Evolutionary conservation across 306 rosid species (phyloP).

Genomic region (Comarum palustre): DNA sequence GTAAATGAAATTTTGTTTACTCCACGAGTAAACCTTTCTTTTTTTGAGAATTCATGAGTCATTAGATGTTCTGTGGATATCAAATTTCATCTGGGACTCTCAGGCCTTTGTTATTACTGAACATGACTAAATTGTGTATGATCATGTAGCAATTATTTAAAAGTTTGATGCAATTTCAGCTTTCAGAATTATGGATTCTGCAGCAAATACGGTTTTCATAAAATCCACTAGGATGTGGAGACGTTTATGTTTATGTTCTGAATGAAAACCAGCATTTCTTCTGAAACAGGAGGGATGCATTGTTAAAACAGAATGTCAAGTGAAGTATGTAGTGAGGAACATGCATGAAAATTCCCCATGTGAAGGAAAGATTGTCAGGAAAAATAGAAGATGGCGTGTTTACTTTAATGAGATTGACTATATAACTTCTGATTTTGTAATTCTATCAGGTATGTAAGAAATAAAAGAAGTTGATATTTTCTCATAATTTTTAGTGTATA

Average conservation of each 20-base stretch:
- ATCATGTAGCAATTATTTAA: background rate
- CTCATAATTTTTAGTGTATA: background rate
- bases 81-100: background rate
- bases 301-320: conserved; percentile 25
- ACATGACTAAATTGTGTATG: background rate
- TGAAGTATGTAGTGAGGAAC: conserved; percentile 26
- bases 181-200: background rate
- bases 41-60: background rate
- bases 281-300: conserved; percentile 31
- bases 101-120: background rate
- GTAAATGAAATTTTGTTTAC: background rate
- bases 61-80: background rate
- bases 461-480: background rate
- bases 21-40: background rate
- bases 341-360: background rate
- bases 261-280: background rate
- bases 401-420: conserved; percentile 35
- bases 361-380: conserved; percentile 14
- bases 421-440: conserved; percentile 29
- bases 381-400: conserved; percentile 34
- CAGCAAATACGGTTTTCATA: background rate
- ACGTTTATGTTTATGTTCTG: background rate
- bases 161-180: background rate
- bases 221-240: background rate
- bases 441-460: conserved; percentile 27